Evolutionary conservation across 139 green algal species (phyloP).

Genomic region (Tetraselmis chui): DNA sequence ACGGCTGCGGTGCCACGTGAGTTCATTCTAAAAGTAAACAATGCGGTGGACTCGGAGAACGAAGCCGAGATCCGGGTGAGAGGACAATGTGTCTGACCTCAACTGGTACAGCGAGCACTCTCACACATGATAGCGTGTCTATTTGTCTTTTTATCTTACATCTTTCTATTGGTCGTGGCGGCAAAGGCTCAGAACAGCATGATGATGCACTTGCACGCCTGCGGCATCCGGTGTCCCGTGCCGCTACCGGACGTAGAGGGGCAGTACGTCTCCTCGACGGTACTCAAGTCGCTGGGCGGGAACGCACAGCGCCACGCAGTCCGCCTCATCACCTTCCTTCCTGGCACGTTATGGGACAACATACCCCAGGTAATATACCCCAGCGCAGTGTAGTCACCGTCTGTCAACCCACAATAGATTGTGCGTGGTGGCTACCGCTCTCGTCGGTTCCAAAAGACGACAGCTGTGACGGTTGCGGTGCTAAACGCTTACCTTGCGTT

Average conservation of each 20-base stretch:
- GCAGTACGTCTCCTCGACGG: background rate
- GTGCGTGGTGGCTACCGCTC: no score
- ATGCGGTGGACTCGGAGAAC: slow-evolving; percentile 1
- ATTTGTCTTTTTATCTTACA: no score
- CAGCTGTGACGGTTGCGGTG: no score
- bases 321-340: background rate
- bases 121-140: no score
- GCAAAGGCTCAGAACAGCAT: background rate
- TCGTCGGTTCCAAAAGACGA: no score
- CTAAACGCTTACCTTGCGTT: no score
- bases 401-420: no score
- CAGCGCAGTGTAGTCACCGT: no score
- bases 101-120: no score
- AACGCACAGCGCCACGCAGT: background rate
- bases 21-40: slow-evolving; percentile 8
- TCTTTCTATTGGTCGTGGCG: no score
- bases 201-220: background rate
- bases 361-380: background rate
- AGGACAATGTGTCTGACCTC: no score
- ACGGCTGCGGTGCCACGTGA: no score
- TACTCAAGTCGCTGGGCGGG: background rate
- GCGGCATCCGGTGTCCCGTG: background rate
- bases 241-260: background rate
- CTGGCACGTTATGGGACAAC: background rate
- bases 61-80: slow-evolving; percentile 1